A percentile compares a stretch with the other conserved stretches of the same genome.
These are phyloP conservation scores for Yamadazyma insecticola DNA, from an alignment of 805 yeast genomes.

Conservation along the genomic window DNA sequence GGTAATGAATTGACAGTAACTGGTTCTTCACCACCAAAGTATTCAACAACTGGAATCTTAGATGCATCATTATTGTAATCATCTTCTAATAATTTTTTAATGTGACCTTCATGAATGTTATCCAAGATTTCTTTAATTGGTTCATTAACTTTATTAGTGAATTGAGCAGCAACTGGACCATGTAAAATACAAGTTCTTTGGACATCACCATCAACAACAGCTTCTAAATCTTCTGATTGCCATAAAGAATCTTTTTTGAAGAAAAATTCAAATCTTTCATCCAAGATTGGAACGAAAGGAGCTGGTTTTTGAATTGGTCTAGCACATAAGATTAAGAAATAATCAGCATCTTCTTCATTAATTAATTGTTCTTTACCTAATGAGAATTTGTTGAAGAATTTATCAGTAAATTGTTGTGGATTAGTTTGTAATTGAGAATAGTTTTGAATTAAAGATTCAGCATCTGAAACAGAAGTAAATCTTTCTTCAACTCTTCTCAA, in stretches of 20 bases:
- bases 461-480: slow-evolving; percentile 49
- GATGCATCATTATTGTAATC: slow-evolving; percentile 67
- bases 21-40: slow-evolving; percentile 64
- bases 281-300: slow-evolving; percentile 94
- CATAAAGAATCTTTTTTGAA: slow-evolving; percentile 98
- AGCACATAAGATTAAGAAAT: slow-evolving; percentile 76
- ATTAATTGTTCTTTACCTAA: slow-evolving; percentile 75
- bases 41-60: slow-evolving; percentile 82
- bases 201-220: slow-evolving; percentile 93
- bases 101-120: slow-evolving; percentile 85
- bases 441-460: slow-evolving; percentile 66
- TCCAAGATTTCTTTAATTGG: slow-evolving; percentile 91
- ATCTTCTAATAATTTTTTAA: slow-evolving; percentile 61
- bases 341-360: slow-evolving; percentile 93
- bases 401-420: slow-evolving; percentile 59
- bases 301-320: slow-evolving; percentile 93
- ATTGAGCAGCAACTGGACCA: slow-evolving; percentile 98
- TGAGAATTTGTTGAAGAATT: slow-evolving; percentile 66
- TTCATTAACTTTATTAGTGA: slow-evolving; percentile 79
- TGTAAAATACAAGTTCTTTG: slow-evolving; percentile 98
- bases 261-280: slow-evolving; percentile 90
- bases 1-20: neutral
- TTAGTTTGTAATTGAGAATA: slow-evolving; percentile 55
- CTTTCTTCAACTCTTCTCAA: slow-evolving; percentile 97
- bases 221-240: slow-evolving; percentile 97